phyloP scores from a whole-genome alignment of 768 basidiomycete species.

The Boletus rubescentipes region DNA sequence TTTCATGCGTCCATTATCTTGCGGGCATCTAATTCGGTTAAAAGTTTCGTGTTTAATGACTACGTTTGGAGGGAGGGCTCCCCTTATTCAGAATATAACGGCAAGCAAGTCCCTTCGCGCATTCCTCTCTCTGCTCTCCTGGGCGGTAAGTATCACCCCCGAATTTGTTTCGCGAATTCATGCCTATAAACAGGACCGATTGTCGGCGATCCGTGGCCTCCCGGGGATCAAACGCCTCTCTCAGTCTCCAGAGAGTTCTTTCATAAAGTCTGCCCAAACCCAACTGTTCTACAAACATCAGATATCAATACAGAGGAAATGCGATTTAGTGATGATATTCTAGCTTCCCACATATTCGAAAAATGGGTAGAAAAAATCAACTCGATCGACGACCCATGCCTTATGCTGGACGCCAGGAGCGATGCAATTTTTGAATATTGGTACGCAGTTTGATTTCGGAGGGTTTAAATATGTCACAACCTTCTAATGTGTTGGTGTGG shows the following conservation, averaged over 20 bases:
- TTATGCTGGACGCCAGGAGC: conserved; percentile 32
- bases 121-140: conserved; percentile 43
- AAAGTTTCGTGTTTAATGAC: conserved; percentile 44
- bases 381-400: conserved; percentile 38
- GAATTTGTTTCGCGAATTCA: neutral
- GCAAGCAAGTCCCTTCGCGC: conserved; percentile 38
- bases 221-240: conserved; percentile 31
- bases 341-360: conserved; percentile 34
- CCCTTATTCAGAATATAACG: conserved; percentile 37
- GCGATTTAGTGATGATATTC: conserved; percentile 24
- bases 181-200: conserved; percentile 35
- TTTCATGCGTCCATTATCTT: too few species aligned
- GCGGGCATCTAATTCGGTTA: conserved; percentile 2
- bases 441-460: conserved; percentile 25
- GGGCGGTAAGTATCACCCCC: conserved; percentile 28
- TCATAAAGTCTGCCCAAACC: conserved; percentile 39
- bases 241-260: conserved; percentile 40
- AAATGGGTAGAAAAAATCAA: conserved; percentile 39
- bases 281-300: conserved; percentile 32
- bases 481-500: neutral
- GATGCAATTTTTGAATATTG: conserved; percentile 36
- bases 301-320: conserved; percentile 30
- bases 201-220: conserved; percentile 40
- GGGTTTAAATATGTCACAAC: too few species aligned
- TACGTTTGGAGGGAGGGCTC: conserved; percentile 42